Evolutionary conservation across 2,329 filamentous ascomycete species (phyloP), one percentile per base, ranked within the genome.

Genomic region (Fusarium odoratissimum): DNA sequence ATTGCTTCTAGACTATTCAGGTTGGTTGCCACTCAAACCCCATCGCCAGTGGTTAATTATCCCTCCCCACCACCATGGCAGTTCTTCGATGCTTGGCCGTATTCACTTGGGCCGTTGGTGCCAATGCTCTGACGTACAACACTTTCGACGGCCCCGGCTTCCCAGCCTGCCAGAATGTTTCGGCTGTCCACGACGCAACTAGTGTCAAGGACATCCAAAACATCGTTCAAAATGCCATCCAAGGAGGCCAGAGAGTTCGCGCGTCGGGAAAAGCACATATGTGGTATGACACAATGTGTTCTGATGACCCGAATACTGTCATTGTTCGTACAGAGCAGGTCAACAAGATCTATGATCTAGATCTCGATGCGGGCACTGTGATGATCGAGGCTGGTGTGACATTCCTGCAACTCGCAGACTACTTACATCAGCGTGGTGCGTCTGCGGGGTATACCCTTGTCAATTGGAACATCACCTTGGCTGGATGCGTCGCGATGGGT

Each of bases 271-370:
- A 64, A 17, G 61, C 61, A 11, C 61, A 64, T 6, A 64, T 64
- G 61, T 64, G 61, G 61, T 64, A 64, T 2, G 61, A 64, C 30
- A 64, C 61, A 7, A 64, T 64, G 61, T 64, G 61, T 28, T 64
- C 61, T 1, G 58, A 64, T 3, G 61, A 64, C 0, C 45, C 61
- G 0, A 54, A 52, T 0, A 64, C 61, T 3, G n/a, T 64, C 3
- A 63, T 64, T 10, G 17, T 64, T 3, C 61, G 61, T 14, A 64
- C 61, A 28, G 61, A 64, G 16, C 14, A 63, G 2, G 61, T 64
- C 7, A 64, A 64, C 5, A 4, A 54, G 0, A 64, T 64, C 14
- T 64, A 64, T 2, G 61, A 64, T 23, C 25, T 64, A 0, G 61
- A 64, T 2, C 33, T 64, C 3, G 61, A 63, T 0, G 58, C 33